Evolutionary conservation across 2,329 filamentous ascomycete genomes (phyloP).

Genomic region (Pseudovirgaria hyperparasitica): DNA sequence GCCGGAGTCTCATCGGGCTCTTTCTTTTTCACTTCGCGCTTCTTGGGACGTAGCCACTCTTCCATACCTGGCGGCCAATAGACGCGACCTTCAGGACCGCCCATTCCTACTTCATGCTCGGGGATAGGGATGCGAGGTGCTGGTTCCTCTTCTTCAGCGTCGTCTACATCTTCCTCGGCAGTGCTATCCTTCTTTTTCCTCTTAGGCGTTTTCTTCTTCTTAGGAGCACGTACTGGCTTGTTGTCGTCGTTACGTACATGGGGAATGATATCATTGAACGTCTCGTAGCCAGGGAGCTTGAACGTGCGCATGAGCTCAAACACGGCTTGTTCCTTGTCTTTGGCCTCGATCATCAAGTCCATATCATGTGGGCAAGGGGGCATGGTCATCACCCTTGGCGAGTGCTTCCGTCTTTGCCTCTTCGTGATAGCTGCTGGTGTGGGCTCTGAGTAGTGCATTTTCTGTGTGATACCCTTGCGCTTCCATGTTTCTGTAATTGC

Average conservation of each 20-base stretch:
- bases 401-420: constrained; percentile 73
- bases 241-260: constrained; percentile 68
- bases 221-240: constrained; percentile 28
- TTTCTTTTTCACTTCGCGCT: constrained; percentile 51
- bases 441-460: constrained; percentile 94
- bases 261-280: constrained; percentile 65
- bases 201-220: constrained; percentile 33
- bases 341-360: constrained; percentile 99
- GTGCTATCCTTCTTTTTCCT: constrained; percentile 27
- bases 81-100: constrained; percentile 65
- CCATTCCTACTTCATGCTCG: constrained; percentile 70
- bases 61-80: constrained; percentile 89
- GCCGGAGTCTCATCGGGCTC: constrained; percentile 21
- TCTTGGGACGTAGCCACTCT: constrained; percentile 75
- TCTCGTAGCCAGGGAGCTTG: constrained; percentile 67
- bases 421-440: constrained; percentile 63
- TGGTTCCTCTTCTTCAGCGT: constrained; percentile 24
- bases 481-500: constrained; percentile 77
- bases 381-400: constrained; percentile 61
- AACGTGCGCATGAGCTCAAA: constrained; percentile 88
- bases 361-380: constrained; percentile 73
- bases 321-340: constrained; percentile 94
- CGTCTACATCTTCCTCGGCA: constrained; percentile 21
- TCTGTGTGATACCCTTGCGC: constrained; percentile 72
- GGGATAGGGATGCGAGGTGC: constrained; percentile 36